Evolutionary conservation across 1,284 basidiomycete genomes (phyloP), one percentile per base, ranked within the genome.

Genomic region (Pyrrhoderma lamaoense): DNA sequence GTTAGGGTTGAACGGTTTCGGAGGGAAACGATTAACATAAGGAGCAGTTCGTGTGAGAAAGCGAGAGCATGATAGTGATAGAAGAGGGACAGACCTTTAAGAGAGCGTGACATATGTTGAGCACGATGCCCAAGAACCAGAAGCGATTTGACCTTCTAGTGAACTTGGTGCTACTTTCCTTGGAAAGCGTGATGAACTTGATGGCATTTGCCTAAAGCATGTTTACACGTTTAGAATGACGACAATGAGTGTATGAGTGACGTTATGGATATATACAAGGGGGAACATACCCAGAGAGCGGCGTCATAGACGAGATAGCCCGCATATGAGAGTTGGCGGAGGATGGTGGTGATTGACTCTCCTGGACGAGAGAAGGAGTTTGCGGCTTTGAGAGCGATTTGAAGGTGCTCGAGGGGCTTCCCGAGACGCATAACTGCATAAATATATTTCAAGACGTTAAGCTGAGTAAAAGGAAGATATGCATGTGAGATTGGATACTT

Each of bases 391-490:
- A 97, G 72, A 19, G 92, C 93, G 2, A 92, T 82, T 68, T 99
- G 96, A 16, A 96, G 75, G 70, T 97, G 93, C 66, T 99, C 95
- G 57, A 96, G 62, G 25, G 93, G 93, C 69, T 97, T 96, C 61
- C 93, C 92, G 49, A 98, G 73, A 18, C 95, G 81, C 77, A 98
- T 77, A 47, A 97, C 93, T 96, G 14, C n/a, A 5, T 18, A 40
- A 8, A 22, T 40, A 40, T 4, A 5, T 16, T 40, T 39, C 19
- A 45, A 45, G 36, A 38, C 14, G 13, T 50, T 42, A 46, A 52
- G 57, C 44, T 23, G 21, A 1, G 38, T 11, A 38, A 16, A 18
- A 43, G 16, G 37, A 18, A 43, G n/a, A n/a, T n/a, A n/a, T n/a
- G n/a, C n/a, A n/a, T n/a, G n/a, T n/a, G n/a, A n/a, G n/a, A n/a